phyloP scores from a whole-genome alignment of 768 basidiomycete genomes.

The Mycena epipterygia region DNA sequence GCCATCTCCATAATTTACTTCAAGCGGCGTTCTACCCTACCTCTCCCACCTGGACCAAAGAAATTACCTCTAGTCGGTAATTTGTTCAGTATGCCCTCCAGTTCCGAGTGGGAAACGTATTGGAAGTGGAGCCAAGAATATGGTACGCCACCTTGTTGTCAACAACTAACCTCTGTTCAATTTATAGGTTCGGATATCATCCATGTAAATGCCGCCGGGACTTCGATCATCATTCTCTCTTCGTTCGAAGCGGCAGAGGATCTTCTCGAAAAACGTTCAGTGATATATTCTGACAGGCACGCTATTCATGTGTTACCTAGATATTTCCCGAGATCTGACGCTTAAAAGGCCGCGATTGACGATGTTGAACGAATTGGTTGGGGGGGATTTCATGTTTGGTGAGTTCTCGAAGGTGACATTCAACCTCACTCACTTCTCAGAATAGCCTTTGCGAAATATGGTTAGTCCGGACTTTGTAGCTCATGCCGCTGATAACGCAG shows the following conservation, averaged over 20 bases:
- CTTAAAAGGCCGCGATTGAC: neutral
- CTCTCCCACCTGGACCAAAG: slow-evolving; percentile 46
- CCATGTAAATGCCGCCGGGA: slow-evolving; percentile 39
- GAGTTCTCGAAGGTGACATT: neutral
- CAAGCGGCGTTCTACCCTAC: neutral
- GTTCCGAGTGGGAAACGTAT: slow-evolving; percentile 40
- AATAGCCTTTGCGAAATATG: neutral
- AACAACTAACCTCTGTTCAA: neutral
- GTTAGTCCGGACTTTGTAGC: neutral
- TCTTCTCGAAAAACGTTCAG: slow-evolving; percentile 31
- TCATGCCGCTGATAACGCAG: neutral
- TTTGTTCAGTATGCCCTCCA: slow-evolving; percentile 36
- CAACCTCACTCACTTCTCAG: neutral
- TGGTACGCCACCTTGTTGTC: slow-evolving; percentile 23
- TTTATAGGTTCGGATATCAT: slow-evolving; percentile 41
- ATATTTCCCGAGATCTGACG: neutral
- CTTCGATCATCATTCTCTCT: slow-evolving; percentile 37
- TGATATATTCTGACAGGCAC: slow-evolving; percentile 16
- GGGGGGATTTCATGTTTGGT: neutral
- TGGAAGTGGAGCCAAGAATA: slow-evolving; percentile 41
- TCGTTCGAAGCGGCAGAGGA: neutral
- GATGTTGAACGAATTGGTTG: slow-evolving; percentile 1
- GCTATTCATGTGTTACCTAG: neutral
- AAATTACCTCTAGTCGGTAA: slow-evolving; percentile 45
- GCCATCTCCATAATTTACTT: neutral